Conservation (phyloP, 2,329 filamentous ascomycete genomes). For the Aureobasidium sp. region DNA sequence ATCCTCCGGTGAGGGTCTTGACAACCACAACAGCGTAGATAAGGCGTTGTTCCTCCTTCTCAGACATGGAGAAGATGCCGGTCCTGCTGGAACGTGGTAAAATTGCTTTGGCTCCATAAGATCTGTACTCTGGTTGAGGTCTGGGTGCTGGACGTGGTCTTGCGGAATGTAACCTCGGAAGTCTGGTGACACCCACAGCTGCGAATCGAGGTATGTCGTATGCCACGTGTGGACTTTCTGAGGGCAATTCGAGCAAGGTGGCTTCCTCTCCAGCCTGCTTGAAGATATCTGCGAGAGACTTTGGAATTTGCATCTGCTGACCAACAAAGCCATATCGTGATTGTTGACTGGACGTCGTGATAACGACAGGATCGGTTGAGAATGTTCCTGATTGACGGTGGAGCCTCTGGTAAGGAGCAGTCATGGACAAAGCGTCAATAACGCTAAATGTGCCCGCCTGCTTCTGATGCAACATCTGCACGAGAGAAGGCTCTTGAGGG, state of each 20-base stretch:
- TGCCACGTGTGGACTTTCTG: not conserved
- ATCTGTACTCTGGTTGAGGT: slow-evolving; percentile 7
- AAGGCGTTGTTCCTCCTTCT: slow-evolving; percentile 23
- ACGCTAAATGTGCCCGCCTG: slow-evolving; percentile 7
- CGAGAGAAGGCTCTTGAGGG: not conserved
- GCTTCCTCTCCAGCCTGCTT: slow-evolving; percentile 14
- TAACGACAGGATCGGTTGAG: slow-evolving; percentile 30
- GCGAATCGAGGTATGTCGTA: slow-evolving; percentile 8
- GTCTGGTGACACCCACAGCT: slow-evolving; percentile 12
- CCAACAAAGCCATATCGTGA: not conserved
- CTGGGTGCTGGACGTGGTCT: slow-evolving; percentile 7
- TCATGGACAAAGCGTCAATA: slow-evolving; percentile 26
- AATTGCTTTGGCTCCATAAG: slow-evolving; percentile 1
- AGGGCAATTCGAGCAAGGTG: not conserved
- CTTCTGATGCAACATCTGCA: slow-evolving; percentile 3
- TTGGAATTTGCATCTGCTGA: slow-evolving; percentile 11
- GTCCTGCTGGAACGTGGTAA: slow-evolving; percentile 12
- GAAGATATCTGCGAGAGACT: slow-evolving; percentile 15
- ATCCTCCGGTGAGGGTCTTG: slow-evolving; percentile 29
- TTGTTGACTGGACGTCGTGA: not conserved
- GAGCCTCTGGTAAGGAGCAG: slow-evolving; percentile 35
- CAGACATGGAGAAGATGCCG: slow-evolving; percentile 22
- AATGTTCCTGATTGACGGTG: slow-evolving; percentile 39
- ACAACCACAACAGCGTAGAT: slow-evolving; percentile 28
- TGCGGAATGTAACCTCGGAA: slow-evolving; percentile 3